These are phyloP conservation scores for Annulohypoxylon stygium DNA, from an alignment of 495 filamentous ascomycete genomes.

Conservation along the genomic window DNA sequence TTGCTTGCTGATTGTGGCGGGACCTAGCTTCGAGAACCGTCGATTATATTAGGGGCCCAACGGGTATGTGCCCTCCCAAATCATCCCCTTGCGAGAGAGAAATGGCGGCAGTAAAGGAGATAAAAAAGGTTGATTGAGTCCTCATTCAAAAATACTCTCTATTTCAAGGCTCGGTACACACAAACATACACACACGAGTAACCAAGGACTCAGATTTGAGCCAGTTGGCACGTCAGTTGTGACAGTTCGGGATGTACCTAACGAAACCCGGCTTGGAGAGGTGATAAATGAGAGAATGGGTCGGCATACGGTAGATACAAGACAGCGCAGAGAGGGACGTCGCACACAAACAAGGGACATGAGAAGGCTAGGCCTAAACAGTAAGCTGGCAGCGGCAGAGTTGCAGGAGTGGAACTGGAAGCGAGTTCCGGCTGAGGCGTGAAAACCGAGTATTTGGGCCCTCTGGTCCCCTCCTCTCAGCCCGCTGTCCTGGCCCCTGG, in stretches of 20 bases:
- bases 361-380: constrained; percentile 45
- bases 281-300: constrained; percentile 45
- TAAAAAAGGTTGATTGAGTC: background rate
- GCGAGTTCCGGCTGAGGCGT: constrained; percentile 51
- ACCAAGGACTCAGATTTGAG: constrained; percentile 26
- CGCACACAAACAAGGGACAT: constrained; percentile 41
- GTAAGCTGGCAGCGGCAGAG: constrained; percentile 47
- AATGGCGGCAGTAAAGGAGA: constrained; percentile 24
- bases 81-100: constrained; percentile 13
- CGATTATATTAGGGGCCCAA: constrained; percentile 31
- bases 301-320: constrained; percentile 38
- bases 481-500: constrained; percentile 50
- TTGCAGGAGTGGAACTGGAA: constrained; percentile 50
- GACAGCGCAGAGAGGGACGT: constrained; percentile 37
- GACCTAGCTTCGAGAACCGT: constrained; percentile 16
- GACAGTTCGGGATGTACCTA: constrained; percentile 30
- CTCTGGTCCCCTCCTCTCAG: constrained; percentile 47
- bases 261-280: constrained; percentile 37
- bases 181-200: constrained; percentile 22
- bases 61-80: constrained; percentile 14
- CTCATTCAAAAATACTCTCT: constrained; percentile 15
- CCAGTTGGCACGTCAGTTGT: constrained; percentile 33
- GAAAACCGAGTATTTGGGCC: constrained; percentile 51
- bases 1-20: constrained; percentile 6
- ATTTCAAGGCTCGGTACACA: constrained; percentile 27